phyloP scores from a whole-genome alignment of 2,329 filamentous ascomycete genomes.

The Microdochium trichocladiopsis region DNA sequence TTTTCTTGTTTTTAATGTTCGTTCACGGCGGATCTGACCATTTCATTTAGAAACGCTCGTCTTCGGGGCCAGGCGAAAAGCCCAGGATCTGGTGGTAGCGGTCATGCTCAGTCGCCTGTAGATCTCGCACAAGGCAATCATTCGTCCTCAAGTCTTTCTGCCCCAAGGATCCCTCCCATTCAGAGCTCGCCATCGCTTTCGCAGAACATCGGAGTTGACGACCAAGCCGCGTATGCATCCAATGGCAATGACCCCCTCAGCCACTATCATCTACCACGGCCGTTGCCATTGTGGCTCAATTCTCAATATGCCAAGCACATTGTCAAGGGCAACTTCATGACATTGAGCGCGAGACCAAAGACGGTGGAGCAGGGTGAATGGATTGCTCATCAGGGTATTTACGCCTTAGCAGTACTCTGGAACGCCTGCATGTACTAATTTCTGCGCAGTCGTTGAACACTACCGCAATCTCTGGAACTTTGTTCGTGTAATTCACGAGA shows the following conservation, averaged over 20 bases:
- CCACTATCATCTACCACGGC: conserved; percentile 57
- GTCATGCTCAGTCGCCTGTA: conserved; percentile 41
- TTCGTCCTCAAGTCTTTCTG: conserved; percentile 38
- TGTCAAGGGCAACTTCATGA: conserved; percentile 97
- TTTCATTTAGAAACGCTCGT: conserved; percentile 43
- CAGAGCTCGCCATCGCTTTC: conserved; percentile 57
- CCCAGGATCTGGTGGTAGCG: conserved; percentile 38
- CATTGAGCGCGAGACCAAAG: conserved; percentile 83
- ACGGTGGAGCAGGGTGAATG: conserved; percentile 93
- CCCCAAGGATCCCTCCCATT: conserved; percentile 54
- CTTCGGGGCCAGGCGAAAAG: conserved; percentile 49
- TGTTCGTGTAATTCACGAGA: conserved; percentile 80
- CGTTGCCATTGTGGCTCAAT: conserved; percentile 68
- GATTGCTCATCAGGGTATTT: conserved; percentile 86
- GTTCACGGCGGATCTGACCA: conserved; percentile 21
- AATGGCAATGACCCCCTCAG: conserved; percentile 48
- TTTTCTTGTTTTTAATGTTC: too few species aligned
- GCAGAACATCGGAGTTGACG: conserved; percentile 63
- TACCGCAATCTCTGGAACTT: conserved; percentile 85
- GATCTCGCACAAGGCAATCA: conserved; percentile 38
- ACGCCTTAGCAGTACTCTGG: not conserved
- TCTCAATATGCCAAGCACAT: conserved; percentile 74
- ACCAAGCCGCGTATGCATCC: conserved; percentile 38
- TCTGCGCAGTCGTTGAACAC: conserved; percentile 72
- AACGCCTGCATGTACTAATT: conserved; percentile 9